Conservation (phyloP, 1,139 yeast genomes). For the Nakaseomyces bracarensis region DNA sequence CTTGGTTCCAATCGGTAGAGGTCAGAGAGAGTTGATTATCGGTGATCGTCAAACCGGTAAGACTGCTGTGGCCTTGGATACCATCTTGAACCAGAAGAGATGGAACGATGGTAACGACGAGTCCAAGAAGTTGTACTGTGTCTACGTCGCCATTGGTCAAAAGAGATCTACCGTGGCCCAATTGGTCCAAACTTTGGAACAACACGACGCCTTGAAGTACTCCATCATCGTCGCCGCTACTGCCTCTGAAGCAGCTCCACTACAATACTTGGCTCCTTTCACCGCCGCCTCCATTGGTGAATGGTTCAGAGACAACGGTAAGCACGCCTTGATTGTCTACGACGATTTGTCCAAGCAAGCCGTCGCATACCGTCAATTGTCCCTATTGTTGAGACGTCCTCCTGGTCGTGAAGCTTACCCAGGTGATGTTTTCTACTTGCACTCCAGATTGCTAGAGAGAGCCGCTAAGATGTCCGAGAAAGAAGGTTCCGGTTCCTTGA, state of each 20-base stretch:
- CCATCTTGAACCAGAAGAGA: conserved; percentile 98
- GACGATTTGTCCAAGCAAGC: conserved; percentile 99
- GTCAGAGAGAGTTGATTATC: conserved; percentile 99
- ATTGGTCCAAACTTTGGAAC: conserved; percentile 97
- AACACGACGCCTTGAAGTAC: conserved; percentile 96
- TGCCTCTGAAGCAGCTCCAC: conserved; percentile 99
- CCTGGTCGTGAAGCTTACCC: conserved; percentile 98
- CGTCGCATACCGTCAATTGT: conserved; percentile 99
- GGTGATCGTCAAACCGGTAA: conserved; percentile 99
- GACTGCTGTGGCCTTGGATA: conserved; percentile 97
- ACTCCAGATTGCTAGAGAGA: conserved; percentile 93
- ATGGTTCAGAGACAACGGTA: conserved; percentile 99
- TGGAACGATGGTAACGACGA: conserved; percentile 95
- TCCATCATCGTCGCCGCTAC: conserved; percentile 98
- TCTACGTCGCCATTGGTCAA: conserved; percentile 99
- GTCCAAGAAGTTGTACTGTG: conserved; percentile 98
- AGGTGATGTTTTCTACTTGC: conserved; percentile 95
- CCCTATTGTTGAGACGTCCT: conserved; percentile 94
- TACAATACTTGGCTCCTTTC: conserved; percentile 99
- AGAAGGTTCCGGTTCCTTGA: conserved; percentile 88
- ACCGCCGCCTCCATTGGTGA: conserved; percentile 99
- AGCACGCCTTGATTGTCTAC: conserved; percentile 92
- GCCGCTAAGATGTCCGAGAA: conserved; percentile 93
- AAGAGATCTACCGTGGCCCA: conserved; percentile 99
- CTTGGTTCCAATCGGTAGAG: conserved; percentile 99